Conservation (phyloP, 2,329 filamentous ascomycete genomes). For the Paraphoma sp. region DNA sequence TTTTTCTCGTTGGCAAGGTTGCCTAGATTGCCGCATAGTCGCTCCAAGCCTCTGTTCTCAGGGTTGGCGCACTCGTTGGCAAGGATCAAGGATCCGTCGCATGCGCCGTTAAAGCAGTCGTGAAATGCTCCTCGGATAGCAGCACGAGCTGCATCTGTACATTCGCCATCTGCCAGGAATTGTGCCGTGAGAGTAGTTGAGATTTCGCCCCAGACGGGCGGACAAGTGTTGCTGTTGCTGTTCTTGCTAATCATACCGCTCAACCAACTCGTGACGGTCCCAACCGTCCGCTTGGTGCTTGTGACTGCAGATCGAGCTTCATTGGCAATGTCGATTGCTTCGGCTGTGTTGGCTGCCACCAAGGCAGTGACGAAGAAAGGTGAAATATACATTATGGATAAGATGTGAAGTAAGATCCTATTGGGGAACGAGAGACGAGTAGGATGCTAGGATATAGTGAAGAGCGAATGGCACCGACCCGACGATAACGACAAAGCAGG, state of each 20-base stretch:
- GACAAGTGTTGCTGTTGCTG: conserved; percentile 21
- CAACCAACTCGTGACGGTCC: conserved; percentile 11
- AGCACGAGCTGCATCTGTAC: conserved; percentile 44
- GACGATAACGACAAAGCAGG: conserved; percentile 10
- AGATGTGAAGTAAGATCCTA: conserved; percentile 5
- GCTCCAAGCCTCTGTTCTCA: conserved; percentile 54
- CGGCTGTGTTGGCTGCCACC: conserved; percentile 30
- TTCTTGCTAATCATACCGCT: conserved; percentile 11
- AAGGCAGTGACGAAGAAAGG: conserved; percentile 32
- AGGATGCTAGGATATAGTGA: conserved; percentile 2
- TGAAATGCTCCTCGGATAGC: conserved; percentile 46
- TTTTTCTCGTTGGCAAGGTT: conserved; percentile 50
- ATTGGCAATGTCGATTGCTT: conserved; percentile 32
- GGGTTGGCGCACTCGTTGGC: conserved; percentile 43
- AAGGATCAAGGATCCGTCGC: conserved; percentile 46
- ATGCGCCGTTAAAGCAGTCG: conserved; percentile 46
- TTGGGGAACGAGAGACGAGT: conserved; percentile 12
- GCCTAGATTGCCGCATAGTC: conserved; percentile 50
- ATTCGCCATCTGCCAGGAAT: conserved; percentile 43
- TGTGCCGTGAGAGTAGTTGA: conserved; percentile 39
- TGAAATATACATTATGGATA: conserved; percentile 44
- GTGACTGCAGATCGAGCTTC: conserved; percentile 15
- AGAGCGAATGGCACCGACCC: conserved; percentile 18
- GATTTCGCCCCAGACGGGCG: conserved; percentile 42
- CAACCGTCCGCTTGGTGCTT: conserved; percentile 24